Conservation (phyloP, 768 basidiomycete species). For the Boletellus sp. region DNA sequence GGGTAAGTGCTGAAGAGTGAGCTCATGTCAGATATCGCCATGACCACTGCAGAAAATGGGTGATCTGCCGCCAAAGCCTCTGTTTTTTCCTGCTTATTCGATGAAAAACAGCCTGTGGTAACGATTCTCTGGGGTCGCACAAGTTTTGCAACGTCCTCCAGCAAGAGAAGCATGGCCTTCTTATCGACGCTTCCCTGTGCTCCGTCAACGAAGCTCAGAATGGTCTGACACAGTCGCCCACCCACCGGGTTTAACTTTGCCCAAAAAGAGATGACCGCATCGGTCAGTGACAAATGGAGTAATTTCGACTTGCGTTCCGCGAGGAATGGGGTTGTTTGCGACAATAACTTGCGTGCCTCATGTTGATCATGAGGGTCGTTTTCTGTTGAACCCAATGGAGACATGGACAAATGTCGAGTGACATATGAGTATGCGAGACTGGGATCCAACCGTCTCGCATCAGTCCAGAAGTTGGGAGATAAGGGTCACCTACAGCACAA, state of each 20-base stretch:
- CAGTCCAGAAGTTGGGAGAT: background rate
- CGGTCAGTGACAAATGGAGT: slow-evolving; percentile 47
- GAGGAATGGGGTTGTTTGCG: slow-evolving; percentile 62
- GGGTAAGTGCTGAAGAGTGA: slow-evolving; percentile 15
- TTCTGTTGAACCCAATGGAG: slow-evolving; percentile 48
- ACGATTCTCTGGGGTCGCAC: slow-evolving; percentile 43
- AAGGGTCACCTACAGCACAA: slow-evolving; percentile 53
- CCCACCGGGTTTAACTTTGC: slow-evolving; percentile 50
- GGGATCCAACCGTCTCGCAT: background rate
- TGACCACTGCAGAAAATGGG: slow-evolving; percentile 13
- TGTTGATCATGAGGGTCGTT: slow-evolving; percentile 40
- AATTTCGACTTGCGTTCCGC: slow-evolving; percentile 54
- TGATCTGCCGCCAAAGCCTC: slow-evolving; percentile 8
- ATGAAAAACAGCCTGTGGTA: background rate
- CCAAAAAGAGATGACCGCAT: slow-evolving; percentile 60
- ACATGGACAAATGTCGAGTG: slow-evolving; percentile 58
- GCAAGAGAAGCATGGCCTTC: slow-evolving; percentile 47
- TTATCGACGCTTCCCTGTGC: slow-evolving; percentile 34
- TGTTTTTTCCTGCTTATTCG: background rate
- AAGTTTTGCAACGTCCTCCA: slow-evolving; percentile 52
- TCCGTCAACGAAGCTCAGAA: slow-evolving; percentile 6
- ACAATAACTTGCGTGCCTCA: slow-evolving; percentile 47
- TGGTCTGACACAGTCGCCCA: background rate
- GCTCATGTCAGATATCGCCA: slow-evolving; percentile 27
- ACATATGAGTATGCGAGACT: slow-evolving; percentile 70